Base-by-base conservation (phyloP, 2,329 filamentous ascomycete species). In the Shiraia bambusicola region DNA sequence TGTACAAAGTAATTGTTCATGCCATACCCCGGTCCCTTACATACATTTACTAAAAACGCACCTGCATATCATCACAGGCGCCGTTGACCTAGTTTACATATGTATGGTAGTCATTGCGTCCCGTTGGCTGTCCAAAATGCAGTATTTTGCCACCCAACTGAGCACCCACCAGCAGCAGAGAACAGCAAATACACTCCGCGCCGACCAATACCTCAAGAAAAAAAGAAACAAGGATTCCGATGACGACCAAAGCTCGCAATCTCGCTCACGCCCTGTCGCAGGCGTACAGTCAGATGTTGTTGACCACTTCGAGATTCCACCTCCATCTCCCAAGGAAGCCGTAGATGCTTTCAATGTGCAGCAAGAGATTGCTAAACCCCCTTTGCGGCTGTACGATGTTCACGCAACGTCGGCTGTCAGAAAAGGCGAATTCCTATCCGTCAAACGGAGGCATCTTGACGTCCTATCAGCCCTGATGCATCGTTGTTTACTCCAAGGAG, bases 401-500 rank as follows among this genome's bases (percentile, higher is more conserved):
- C 47, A 52, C 34, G 45, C 52, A 33, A 30, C 48, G 14, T 50
- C 54, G 2, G 54, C 40, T 24, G 41, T 34, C 26, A 42, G 47
- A 26, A 37, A 45, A 11, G 37, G 45, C 30, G 48, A 54, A 32
- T 52, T 45, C 19, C 43, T 48, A 19, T 55, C 52, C 47, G 58
- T 77, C 40, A 72, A 72, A 46, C 63, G 75, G 37, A 73, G 71
- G 13, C 84, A 91, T 67, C 67, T 92, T 4, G 76, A 79, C 40
- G 79, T 84, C 9, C 70, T 95, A 42, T 82, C 82, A 1, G 76
- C 83, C 3, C 74, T 91, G 13, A 70, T 93, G 54, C 85, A 93
- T 65, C 80, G 80, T 26, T 88, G 84, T 58, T 76, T 96, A 28
- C 76, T 84, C 19, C 75, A 81, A 47, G 80, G 82, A 24, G 86